Base-by-base conservation (phyloP, 176 grass and related monocot genomes). In the Zoysia japonica region DNA sequence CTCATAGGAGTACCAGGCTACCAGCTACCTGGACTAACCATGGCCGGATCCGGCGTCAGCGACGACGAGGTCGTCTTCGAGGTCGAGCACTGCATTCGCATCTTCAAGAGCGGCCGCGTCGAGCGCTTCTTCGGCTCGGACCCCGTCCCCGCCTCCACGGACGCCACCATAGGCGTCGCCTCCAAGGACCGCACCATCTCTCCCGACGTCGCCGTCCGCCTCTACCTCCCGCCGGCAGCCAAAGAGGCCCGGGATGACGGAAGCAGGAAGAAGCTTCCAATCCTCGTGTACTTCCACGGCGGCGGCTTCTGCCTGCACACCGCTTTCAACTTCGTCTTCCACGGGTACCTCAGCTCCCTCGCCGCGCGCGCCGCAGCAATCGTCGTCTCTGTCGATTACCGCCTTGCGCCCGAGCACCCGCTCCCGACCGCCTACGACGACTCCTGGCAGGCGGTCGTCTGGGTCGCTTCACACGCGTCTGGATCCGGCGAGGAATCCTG, bases 361-460 rank as follows among this genome's bases (percentile, higher is more conserved):
- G 87, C 83, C 11, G 72, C 89, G 49, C 84, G 56, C 10, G 36
- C 84, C 12, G 15, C 65, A 5, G 87, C 88, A n/a, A 12, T 95
- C 72, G 52, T 78, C 59, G 85, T 88, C 60, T 87, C 94, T 48
- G 62, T 81, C 15, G 89, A 97, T 50, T 97, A 91, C 79, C 94
- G 91, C 45, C 86, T 97, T 19, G 87, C 91, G 16, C 91, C 91
- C 0, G 91, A 97, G 71, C 86, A 97, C 84, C 84, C 75, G 9
- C 56, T 97, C 75, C 94, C 94, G 5, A 82, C 76, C 6, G 91
- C 88, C 11, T 92, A 88, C 75, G 80, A 84, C 0, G 80, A 84
- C 75, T 79, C 86, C 12, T 92, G 77, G 76, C 19, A 5, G 28
- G 91, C 91, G 0, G 43, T 91, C 3, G 14, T 67, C 57, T 93